Percentiles rank a stretch among this genome's conserved stretches.
These are phyloP conservation scores for Daldinia grandis DNA, from an alignment of 495 filamentous ascomycete species.

Conservation along the genomic window DNA sequence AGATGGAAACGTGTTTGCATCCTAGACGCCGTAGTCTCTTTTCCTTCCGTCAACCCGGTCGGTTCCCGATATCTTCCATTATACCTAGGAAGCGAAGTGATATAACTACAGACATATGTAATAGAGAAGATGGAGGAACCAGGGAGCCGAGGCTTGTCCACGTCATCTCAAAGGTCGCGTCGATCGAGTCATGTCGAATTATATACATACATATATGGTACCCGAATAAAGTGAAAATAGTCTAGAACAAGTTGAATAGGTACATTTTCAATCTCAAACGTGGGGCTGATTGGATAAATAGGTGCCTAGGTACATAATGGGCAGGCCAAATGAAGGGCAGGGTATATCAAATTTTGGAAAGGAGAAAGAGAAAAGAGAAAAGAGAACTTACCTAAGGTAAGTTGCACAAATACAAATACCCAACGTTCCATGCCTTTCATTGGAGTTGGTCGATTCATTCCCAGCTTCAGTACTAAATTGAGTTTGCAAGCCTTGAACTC, in stretches of 20 bases:
- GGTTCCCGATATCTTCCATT: slow-evolving; percentile 19
- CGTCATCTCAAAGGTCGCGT: slow-evolving; percentile 22
- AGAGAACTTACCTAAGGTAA: not conserved
- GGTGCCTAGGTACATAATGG: too few species aligned
- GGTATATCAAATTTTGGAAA: not conserved
- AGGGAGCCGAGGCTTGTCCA: slow-evolving; percentile 25
- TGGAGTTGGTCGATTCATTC: not conserved
- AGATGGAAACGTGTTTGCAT: slow-evolving; percentile 33
- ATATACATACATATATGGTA: too few species aligned
- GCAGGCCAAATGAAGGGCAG: not conserved
- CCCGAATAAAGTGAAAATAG: slow-evolving; percentile 13
- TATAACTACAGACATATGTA: too few species aligned
- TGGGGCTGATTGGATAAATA: not conserved
- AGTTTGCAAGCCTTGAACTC: slow-evolving; percentile 25
- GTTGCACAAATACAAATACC: not conserved
- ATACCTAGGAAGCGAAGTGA: not conserved
- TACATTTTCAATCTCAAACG: not conserved
- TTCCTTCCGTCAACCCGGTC: slow-evolving; percentile 10
- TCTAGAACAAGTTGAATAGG: slow-evolving; percentile 8
- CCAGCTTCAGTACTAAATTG: slow-evolving; percentile 3
- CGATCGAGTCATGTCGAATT: slow-evolving; percentile 25
- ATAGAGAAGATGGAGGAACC: slow-evolving; percentile 22
- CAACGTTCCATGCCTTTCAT: not conserved
- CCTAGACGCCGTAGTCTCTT: slow-evolving; percentile 1
- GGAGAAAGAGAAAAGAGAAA: not conserved